Percentiles rank a stretch among this genome's conserved stretches.
Conservation (phyloP, 2,329 filamentous ascomycete species). For the Botryotinia globosa region DNA sequence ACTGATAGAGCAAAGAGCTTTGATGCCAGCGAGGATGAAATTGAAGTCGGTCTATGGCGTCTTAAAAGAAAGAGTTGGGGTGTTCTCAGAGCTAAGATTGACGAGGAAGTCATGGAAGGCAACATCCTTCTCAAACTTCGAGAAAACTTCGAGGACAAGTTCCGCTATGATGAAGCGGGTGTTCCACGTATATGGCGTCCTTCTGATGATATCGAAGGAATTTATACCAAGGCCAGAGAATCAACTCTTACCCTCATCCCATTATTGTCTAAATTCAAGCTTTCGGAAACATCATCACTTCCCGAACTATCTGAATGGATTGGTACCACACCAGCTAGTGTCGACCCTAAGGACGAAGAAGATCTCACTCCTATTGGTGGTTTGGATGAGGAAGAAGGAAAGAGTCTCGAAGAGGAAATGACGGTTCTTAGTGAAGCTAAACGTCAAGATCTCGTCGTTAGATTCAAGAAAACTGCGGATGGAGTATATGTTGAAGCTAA, state of each 20-base stretch:
- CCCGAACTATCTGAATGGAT: constrained; percentile 86
- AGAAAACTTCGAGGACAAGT: constrained; percentile 99
- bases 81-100: constrained; percentile 82
- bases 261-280: constrained; percentile 78
- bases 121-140: constrained; percentile 92
- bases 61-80: constrained; percentile 93
- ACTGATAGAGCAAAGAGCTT: constrained; percentile 88
- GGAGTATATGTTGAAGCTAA: constrained; percentile 98
- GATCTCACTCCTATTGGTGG: constrained; percentile 86
- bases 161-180: constrained; percentile 92
- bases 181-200: constrained; percentile 97
- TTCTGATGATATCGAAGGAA: constrained; percentile 92
- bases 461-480: constrained; percentile 98
- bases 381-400: constrained; percentile 90
- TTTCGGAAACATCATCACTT: constrained; percentile 68
- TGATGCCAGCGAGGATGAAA: constrained; percentile 86
- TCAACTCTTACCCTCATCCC: constrained; percentile 90
- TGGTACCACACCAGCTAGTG: constrained; percentile 70
- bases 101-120: constrained; percentile 97
- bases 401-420: constrained; percentile 94
- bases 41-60: constrained; percentile 88
- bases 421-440: constrained; percentile 88
- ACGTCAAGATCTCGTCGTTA: constrained; percentile 83
- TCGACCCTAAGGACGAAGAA: constrained; percentile 82
- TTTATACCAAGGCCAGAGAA: constrained; percentile 89